Evolutionary conservation across 257 asterid species (phyloP), one percentile per base, ranked within the genome.

Genomic region (Fraxinus quadrangulata): DNA sequence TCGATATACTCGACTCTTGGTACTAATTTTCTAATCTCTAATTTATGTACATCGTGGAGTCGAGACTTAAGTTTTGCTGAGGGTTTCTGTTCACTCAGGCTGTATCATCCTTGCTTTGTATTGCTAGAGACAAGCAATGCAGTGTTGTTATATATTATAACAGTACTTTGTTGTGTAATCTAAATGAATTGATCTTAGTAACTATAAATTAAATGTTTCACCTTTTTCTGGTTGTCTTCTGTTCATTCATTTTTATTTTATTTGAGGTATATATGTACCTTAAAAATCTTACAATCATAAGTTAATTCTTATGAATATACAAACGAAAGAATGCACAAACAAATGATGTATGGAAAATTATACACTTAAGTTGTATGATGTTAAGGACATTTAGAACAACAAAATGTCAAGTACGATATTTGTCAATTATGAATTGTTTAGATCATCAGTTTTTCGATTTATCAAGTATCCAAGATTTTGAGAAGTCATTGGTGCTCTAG

Each of bases 51-150:
- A 14, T 47, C 56, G 28, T 17, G 23, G 10, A 54, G 5, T 61
- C 67, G 67, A 61, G 67, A 23, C n/a, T 56, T 56, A 17, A n/a
- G 24, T 56, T 56, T 78, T 79, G 81, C 45, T 33, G 81, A 73
- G 80, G 77, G 80, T 37, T 72, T n/a, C 14, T 70, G 21, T 14
- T 49, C 59, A 17, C 19, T 49, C 39, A 45, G 36, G 28, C 31
- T 34, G 3, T 13, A 67, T 16, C 19, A 71, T 47, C 63, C 40
- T 67, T 75, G 2, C 71, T 77, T 11, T 76, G 67, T 76, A 69
- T 69, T 33, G 71, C 59, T 63, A 74, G 67, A 59, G 56, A 16
- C 67, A 13, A 51, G 78, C 68, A 72, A 47, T 81, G 84, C 70
- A 76, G 72, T 79, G 75, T 81, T 81, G 80, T 78, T 21, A 24